phyloP scores from a whole-genome alignment of 495 filamentous ascomycete species.

The Aspergillus heteromorphus region DNA sequence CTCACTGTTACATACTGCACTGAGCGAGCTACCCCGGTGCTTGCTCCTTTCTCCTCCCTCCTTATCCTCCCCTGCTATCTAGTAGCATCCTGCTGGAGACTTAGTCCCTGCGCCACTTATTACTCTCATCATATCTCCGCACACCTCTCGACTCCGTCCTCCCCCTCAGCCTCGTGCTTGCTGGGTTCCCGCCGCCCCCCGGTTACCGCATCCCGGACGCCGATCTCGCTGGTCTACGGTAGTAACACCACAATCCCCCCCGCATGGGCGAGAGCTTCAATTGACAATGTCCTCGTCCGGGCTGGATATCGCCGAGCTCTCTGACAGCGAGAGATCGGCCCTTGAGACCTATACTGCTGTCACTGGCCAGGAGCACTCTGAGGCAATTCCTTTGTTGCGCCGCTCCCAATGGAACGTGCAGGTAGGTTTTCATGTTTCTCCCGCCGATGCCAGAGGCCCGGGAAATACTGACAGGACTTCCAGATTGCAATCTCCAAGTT shows the following conservation, averaged over 20 bases:
- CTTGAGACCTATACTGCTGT: constrained; percentile 85
- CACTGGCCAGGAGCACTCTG: constrained; percentile 71
- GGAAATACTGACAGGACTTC: not conserved
- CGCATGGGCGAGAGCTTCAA: constrained; percentile 13
- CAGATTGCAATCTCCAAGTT: constrained; percentile 94
- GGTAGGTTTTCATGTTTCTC: constrained; percentile 38
- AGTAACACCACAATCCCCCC: too few relatives aligned
- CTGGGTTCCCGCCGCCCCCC: not conserved
- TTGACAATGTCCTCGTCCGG: constrained; percentile 39
- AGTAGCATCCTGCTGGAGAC: not conserved
- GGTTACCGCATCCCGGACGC: not conserved
- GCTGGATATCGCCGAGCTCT: constrained; percentile 64
- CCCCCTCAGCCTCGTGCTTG: too few relatives aligned
- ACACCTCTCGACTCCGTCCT: too few relatives aligned
- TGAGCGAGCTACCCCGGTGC: too few relatives aligned
- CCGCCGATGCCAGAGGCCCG: not conserved
- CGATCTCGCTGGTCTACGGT: not conserved
- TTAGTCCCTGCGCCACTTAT: not conserved
- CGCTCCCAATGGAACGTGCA: constrained; percentile 95
- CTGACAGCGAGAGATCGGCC: constrained; percentile 66
- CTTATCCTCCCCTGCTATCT: not conserved
- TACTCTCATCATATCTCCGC: not conserved
- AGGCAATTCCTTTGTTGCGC: constrained; percentile 75
- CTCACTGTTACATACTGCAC: not conserved
- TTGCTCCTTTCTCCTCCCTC: not conserved